Evolutionary conservation across 176 grass and related monocot species (phyloP).

Genomic region (Zoysia pacifica): DNA sequence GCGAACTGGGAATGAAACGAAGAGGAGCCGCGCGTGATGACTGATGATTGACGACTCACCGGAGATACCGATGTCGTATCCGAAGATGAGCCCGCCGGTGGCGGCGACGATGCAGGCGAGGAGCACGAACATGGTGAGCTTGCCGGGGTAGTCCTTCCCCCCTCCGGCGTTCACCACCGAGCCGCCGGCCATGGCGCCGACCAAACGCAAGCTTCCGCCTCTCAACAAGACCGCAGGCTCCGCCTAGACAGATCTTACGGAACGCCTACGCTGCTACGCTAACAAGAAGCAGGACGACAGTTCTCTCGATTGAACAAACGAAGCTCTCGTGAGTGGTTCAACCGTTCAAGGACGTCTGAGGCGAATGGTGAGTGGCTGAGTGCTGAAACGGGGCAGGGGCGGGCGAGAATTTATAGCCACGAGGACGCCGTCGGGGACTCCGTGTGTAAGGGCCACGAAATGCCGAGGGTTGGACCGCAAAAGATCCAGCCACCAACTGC

Average conservation of each 20-base stretch:
- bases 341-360: too few species aligned
- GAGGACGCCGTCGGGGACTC: not conserved
- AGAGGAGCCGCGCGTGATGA: too few species aligned
- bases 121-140: conserved; percentile 86
- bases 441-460: not conserved
- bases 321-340: not conserved
- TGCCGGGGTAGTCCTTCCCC: conserved; percentile 81
- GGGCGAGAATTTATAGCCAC: conserved; percentile 39
- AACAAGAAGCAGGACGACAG: not conserved
- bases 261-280: not conserved
- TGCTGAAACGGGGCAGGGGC: conserved; percentile 8
- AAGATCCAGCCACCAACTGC: not conserved
- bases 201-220: not conserved
- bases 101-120: conserved; percentile 86
- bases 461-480: not conserved
- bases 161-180: conserved; percentile 59
- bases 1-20: too few species aligned
- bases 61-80: conserved; percentile 95
- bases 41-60: conserved; percentile 33
- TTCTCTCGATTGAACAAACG: not conserved
- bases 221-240: not conserved
- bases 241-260: not conserved
- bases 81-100: conserved; percentile 94
- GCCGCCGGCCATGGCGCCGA: conserved; percentile 67
- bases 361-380: not conserved